Base-by-base conservation (phyloP, 441 rosid genomes). In the Theobroma grandiflorum region DNA sequence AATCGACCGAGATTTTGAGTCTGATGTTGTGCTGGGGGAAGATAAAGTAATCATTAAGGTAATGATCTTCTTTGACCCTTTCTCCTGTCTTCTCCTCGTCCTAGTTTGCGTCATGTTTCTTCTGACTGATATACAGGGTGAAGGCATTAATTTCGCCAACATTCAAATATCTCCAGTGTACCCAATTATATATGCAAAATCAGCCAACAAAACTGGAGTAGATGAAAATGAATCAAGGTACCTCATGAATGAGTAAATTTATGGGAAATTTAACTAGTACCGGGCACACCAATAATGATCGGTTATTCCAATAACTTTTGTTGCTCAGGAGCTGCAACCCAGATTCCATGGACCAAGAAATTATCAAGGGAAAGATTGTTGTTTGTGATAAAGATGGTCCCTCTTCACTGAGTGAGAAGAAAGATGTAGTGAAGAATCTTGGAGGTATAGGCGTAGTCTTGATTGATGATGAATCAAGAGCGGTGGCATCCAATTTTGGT, bases 1-100 rank as follows among this genome's bases (percentile, higher is more conserved):
- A 14, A 94, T 94, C 42, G 99, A 95, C 81, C 83, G 98, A 75
- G 88, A 85, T 82, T 94, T 95, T 2, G 91, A 89, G 86, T 90
- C 99, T 4, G 82, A 90, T 82, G 80, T 92, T 77, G 85, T 91
- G 18, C 79, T 95, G 16, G 98, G 95, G 12, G 89, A 86, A 20
- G 87, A 85, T 66, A 85, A 81, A 83, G 88, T 89, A 18, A 83
- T 26, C 31, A 26, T 92, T 79, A 91, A 90, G 94, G 98, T 91
- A 77, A 77, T 26, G 20, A 4, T 18, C 5, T 42, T 7, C 45
- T 55, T 22, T 42, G 3, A 26, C 0, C 31, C 7, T 6, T 5
- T 72, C 5, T 43, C 26, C 8, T 18, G 31, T 3, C 20, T 53
- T 72, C 31, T 55, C 12, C 8, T 35, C 50, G 49, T 2, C 31